Evolutionary conservation across 73 alveolate genomes (phyloP).

Genomic region (Paramecium caudatum): DNA sequence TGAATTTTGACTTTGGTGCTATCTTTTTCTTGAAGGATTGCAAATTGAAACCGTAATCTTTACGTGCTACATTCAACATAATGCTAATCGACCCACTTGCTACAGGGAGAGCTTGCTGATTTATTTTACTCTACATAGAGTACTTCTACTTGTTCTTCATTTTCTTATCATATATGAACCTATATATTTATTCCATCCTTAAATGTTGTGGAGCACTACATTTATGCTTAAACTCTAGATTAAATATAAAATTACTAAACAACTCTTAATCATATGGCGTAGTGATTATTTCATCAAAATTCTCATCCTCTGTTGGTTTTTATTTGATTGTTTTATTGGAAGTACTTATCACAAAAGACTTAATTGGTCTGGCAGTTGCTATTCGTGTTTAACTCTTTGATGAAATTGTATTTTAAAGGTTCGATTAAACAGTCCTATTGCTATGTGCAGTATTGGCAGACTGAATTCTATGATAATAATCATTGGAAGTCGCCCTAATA

Average conservation of each 20-base stretch:
- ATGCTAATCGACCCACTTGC: slow-evolving; percentile 75
- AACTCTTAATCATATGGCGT: slow-evolving; percentile 40
- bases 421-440: slow-evolving; percentile 25
- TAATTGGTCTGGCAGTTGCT: not conserved
- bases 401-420: not conserved
- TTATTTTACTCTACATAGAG: slow-evolving; percentile 71
- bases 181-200: slow-evolving; percentile 37
- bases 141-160: slow-evolving; percentile 60
- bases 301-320: slow-evolving; percentile 40
- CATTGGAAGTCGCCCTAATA: not conserved
- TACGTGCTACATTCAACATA: slow-evolving; percentile 73
- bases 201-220: slow-evolving; percentile 63
- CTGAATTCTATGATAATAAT: slow-evolving; percentile 17
- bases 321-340: not conserved
- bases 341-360: not conserved
- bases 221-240: slow-evolving; percentile 43
- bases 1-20: slow-evolving; percentile 76
- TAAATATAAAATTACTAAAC: slow-evolving; percentile 27
- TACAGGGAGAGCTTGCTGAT: slow-evolving; percentile 71
- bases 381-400: not conserved
- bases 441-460: slow-evolving; percentile 1
- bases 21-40: slow-evolving; percentile 74
- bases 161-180: slow-evolving; percentile 56
- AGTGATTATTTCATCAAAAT: slow-evolving; percentile 30
- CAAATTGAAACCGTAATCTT: slow-evolving; percentile 74